Evolutionary conservation across 495 filamentous ascomycete genomes (phyloP).

Genomic region (Hypoxylon subgilvum): DNA sequence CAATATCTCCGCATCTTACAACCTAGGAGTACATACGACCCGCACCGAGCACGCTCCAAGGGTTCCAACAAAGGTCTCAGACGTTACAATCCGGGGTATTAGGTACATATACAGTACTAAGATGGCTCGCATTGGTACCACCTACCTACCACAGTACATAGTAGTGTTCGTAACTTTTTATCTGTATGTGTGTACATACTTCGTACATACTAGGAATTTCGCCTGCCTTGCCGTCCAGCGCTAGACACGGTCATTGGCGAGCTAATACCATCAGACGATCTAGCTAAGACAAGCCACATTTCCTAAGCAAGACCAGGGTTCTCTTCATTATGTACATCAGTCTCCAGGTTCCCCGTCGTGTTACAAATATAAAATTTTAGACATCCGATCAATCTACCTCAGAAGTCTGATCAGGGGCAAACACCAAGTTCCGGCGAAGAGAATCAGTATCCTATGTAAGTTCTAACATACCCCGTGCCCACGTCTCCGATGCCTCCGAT

Average conservation of each 20-base stretch:
- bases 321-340: background rate
- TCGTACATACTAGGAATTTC: slow-evolving; percentile 25
- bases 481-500: background rate
- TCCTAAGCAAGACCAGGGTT: background rate
- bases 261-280: slow-evolving; percentile 19
- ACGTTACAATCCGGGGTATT: slow-evolving; percentile 25
- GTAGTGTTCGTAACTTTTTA: too few species aligned
- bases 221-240: slow-evolving; percentile 9
- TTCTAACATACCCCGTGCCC: background rate
- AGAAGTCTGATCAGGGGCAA: too few species aligned
- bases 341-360: background rate
- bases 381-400: too few species aligned
- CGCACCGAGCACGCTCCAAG: slow-evolving; percentile 17
- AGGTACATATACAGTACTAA: background rate
- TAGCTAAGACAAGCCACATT: slow-evolving; percentile 32
- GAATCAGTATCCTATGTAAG: background rate
- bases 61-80: slow-evolving; percentile 21
- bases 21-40: slow-evolving; percentile 1
- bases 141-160: too few species aligned
- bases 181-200: background rate
- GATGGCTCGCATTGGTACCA: slow-evolving; percentile 26
- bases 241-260: slow-evolving; percentile 23
- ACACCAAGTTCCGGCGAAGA: too few species aligned
- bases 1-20: slow-evolving; percentile 14
- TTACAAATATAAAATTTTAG: too few species aligned